Evolutionary conservation across 176 grass and related monocot genomes (phyloP), one percentile per base, ranked within the genome.

Genomic region (Olyra latifolia): DNA sequence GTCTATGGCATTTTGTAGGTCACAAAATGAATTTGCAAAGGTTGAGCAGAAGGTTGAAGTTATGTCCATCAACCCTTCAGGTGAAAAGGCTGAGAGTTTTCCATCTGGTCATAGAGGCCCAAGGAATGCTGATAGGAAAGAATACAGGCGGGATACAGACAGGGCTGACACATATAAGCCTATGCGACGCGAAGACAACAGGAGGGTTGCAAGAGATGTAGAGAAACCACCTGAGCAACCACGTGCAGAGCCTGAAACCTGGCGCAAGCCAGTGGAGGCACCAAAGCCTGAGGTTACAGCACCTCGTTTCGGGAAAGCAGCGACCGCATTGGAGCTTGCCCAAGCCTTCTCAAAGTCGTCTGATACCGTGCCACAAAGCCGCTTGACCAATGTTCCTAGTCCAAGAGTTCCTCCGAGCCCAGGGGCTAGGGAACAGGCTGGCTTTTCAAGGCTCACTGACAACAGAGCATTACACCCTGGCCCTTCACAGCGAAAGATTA

Each of bases 281-380:
- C 87, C 78, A 10, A 91, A 93, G 64, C 88, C 85, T 53, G 90
- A 95, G 14, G 62, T 74, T 22, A 55, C 63, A 24, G 82, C 61
- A 63, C 78, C 84, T 62, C 93, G 88, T 30, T 83, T 91, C 28
- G 93, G 93, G 48, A 99, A 96, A 81, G 88, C 79, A 65, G 90
- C 92, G 20, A 87, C 75, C 17, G 84, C 97, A 16, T 62, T 99
- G 84, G 97, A 96, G 84, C 90, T 99, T 41, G 90, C 97, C 10
- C 90, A 99, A 75, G 93, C 97, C 58, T 99, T 99, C 83, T 99
- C 97, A 16, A 99, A 89, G 40, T 86, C 90, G 59, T 84, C 95
- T 9, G 90, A 86, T 91, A 85, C 41, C 3, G 46, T 71, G 67
- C 72, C 80, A 8, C 62, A 80, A 47, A 93, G 68, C 30, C 74